Percentiles rank a stretch among this genome's conserved stretches.
Conservation (phyloP, 768 basidiomycete species). For the Exsudoporus frostii region DNA sequence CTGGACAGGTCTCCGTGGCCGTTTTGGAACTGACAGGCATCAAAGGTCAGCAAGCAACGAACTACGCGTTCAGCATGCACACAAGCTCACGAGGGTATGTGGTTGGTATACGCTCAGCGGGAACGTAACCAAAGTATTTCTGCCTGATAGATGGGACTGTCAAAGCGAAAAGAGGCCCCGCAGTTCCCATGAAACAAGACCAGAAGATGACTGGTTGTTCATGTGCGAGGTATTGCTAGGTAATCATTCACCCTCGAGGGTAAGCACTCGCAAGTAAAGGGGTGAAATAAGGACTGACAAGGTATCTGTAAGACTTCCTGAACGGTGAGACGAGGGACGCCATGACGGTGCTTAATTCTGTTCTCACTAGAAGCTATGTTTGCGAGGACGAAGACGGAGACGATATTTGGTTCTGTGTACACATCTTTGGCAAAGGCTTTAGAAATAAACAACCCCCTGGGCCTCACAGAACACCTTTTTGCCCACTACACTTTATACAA, state of each 20-base stretch:
- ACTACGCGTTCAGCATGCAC: not conserved
- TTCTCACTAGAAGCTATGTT: not conserved
- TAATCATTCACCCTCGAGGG: not conserved
- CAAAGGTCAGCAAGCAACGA: not conserved
- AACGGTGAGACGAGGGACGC: conserved; percentile 30
- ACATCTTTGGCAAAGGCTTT: conserved; percentile 22
- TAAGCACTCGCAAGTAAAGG: not conserved
- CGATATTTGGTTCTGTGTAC: conserved; percentile 22
- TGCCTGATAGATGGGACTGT: conserved; percentile 75
- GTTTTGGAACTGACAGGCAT: conserved; percentile 56
- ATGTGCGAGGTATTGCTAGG: conserved; percentile 85
- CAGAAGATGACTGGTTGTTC: conserved; percentile 91
- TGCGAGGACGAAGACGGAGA: conserved; percentile 13
- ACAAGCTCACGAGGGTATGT: conserved; percentile 71
- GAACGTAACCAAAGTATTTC: conserved; percentile 65
- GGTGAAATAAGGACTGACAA: conserved; percentile 14
- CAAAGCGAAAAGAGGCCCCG: conserved; percentile 73
- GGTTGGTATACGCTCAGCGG: conserved; percentile 66
- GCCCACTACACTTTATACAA: too few species aligned
- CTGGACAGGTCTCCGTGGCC: conserved; percentile 61
- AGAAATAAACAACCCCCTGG: conserved; percentile 20
- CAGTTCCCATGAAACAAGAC: conserved; percentile 68
- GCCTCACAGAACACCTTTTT: too few species aligned
- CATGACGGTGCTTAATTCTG: conserved; percentile 14
- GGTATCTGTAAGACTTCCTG: conserved; percentile 28